phyloP scores from a whole-genome alignment of 805 yeast genomes.

The Schizosaccharomyces cryophilus region DNA sequence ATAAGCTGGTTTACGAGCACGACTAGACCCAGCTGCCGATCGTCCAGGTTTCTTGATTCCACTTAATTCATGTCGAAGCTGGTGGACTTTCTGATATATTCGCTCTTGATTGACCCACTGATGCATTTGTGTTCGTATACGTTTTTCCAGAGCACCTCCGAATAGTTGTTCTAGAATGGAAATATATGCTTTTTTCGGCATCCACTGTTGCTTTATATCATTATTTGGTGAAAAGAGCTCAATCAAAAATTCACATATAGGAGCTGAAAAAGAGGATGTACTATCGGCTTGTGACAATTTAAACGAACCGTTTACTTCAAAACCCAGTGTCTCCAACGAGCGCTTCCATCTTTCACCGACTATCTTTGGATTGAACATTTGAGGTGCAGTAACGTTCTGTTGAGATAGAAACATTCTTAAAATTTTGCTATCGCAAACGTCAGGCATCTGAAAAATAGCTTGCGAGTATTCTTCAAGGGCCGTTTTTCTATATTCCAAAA shows the following conservation, averaged over 20 bases:
- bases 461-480: conserved; percentile 40
- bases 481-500: conserved; percentile 37
- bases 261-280: background rate
- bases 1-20: background rate
- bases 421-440: conserved; percentile 46
- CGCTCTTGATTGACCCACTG: background rate
- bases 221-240: background rate
- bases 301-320: background rate
- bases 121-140: background rate
- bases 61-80: background rate
- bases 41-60: background rate
- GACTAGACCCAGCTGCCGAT: background rate
- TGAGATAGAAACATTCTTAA: conserved; percentile 51
- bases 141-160: background rate
- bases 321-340: background rate
- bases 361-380: background rate
- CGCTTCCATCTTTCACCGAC: background rate
- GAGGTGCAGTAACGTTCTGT: background rate
- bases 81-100: background rate
- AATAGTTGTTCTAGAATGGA: background rate
- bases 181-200: background rate
- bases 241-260: background rate
- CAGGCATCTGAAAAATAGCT: conserved; percentile 31
- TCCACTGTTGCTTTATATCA: background rate
- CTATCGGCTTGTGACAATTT: background rate